Evolutionary conservation across 164 flowering plant species (phyloP), one percentile per base, ranked within the genome.

Genomic region (Umbellularia californica): DNA sequence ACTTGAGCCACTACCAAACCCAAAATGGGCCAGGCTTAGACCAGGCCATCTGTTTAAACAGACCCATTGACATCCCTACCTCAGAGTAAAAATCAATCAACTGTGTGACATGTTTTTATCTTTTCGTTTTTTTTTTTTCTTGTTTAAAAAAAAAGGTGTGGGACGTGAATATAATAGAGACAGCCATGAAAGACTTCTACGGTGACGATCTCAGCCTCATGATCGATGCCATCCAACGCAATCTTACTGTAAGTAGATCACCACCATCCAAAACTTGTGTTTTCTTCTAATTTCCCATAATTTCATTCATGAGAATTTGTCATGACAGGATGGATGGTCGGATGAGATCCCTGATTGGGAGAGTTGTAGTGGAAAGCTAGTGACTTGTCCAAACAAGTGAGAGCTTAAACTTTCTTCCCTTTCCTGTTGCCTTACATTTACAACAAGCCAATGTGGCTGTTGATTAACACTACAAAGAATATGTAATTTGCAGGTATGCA

Each of bases 401-500:
- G 17, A 70, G 73, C 9, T 55, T 52, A 70, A 3, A 50, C 24
- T 60, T 60, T 22, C 64, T 60, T 17, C 64, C 17, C 64, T 41
- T 41, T 41, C 7, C 47, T 7, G 7, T 7, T 41, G 47, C 47
- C 47, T 41, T 41, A 41, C 47, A 41, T 41, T 9, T 41, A 41
- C 11, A 41, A 2, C 47, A 5, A 41, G 24, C 64, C 7, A 60
- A 19, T 60, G 24, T n/a, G 64, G n/a, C 0, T 3, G 5, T 19
- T 17, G 17, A 64, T 64, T 64, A 25, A 24, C 28, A 23, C 15
- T n/a, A n/a, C 24, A 23, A 41, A 41, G 27, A 41, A 22, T 10
- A 47, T 41, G 55, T 22, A 69, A 41, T 69, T 69, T 5, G 12
- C 58, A 71, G 74, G 74, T 58, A 58, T 71, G 74, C 74, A 71